Percentiles rank a stretch among this genome's conserved stretches.
Conservation (phyloP, 2,329 filamentous ascomycete genomes). For the Epichloe hybrida region DNA sequence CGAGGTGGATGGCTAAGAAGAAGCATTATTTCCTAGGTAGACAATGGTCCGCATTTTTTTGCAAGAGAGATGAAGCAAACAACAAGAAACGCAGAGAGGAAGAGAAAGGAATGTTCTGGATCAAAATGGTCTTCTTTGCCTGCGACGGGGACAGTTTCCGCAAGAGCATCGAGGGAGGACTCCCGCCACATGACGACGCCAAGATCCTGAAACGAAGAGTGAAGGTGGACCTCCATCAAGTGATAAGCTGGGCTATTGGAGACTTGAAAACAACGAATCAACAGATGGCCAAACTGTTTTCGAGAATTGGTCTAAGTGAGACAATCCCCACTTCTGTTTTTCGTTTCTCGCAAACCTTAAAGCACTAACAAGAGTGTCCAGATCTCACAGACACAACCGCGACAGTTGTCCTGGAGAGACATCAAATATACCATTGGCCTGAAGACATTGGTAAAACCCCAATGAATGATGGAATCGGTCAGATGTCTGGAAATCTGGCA, state of each 20-base stretch:
- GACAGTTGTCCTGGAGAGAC: slow-evolving; percentile 29
- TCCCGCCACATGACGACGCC: slow-evolving; percentile 15
- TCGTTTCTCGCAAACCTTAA: neutral
- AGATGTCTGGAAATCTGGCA: slow-evolving; percentile 49
- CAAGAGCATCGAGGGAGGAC: neutral
- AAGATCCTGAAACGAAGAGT: slow-evolving; percentile 12
- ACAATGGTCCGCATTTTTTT: slow-evolving; percentile 34
- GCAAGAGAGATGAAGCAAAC: slow-evolving; percentile 25
- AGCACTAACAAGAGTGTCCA: slow-evolving; percentile 11
- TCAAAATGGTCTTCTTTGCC: slow-evolving; percentile 39
- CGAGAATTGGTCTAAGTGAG: slow-evolving; percentile 40
- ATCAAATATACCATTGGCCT: slow-evolving; percentile 29
- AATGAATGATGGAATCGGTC: slow-evolving; percentile 56
- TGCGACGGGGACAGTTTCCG: slow-evolving; percentile 33
- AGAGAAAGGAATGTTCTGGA: neutral
- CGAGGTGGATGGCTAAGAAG: slow-evolving; percentile 14
- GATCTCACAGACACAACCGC: slow-evolving; percentile 38
- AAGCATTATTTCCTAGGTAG: slow-evolving; percentile 32
- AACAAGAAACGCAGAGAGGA: slow-evolving; percentile 1
- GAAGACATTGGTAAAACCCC: slow-evolving; percentile 27
- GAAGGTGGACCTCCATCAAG: slow-evolving; percentile 22
- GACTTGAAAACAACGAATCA: slow-evolving; percentile 30
- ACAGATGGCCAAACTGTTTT: slow-evolving; percentile 42
- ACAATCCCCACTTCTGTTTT: neutral
- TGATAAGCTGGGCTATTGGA: slow-evolving; percentile 41